Percentiles rank a stretch among this genome's conserved stretches.
phyloP scores from a whole-genome alignment of 1,139 yeast species.

The Saccharomyces hybrid region DNA sequence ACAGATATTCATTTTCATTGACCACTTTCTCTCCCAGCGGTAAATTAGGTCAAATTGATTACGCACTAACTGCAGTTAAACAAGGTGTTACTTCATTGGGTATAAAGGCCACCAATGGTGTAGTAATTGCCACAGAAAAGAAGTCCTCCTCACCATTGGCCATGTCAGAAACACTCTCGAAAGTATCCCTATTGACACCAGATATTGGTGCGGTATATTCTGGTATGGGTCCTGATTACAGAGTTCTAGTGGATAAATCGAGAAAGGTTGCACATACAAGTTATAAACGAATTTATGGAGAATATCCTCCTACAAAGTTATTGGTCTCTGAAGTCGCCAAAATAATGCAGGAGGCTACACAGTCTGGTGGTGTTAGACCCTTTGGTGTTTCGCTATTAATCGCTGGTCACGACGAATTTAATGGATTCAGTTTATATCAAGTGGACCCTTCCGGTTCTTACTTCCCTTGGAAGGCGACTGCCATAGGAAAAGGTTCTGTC shows the following conservation, averaged over 20 bases:
- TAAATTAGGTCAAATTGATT: slow-evolving; percentile 94
- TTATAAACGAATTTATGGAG: slow-evolving; percentile 89
- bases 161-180: slow-evolving; percentile 66
- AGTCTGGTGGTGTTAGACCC: slow-evolving; percentile 70
- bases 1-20: slow-evolving; percentile 92
- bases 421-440: slow-evolving; percentile 80
- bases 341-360: slow-evolving; percentile 97
- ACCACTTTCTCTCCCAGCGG: slow-evolving; percentile 98
- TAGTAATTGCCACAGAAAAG: slow-evolving; percentile 94
- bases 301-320: slow-evolving; percentile 93
- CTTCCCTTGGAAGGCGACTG: slow-evolving; percentile 99
- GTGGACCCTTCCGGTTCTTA: slow-evolving; percentile 98
- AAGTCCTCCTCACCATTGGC: slow-evolving; percentile 76
- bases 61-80: slow-evolving; percentile 94
- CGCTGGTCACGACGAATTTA: slow-evolving; percentile 88
- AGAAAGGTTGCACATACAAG: slow-evolving; percentile 89
- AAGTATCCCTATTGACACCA: slow-evolving; percentile 82
- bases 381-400: slow-evolving; percentile 78
- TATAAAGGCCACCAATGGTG: slow-evolving; percentile 92
- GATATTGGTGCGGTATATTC: slow-evolving; percentile 95
- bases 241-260: slow-evolving; percentile 89
- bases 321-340: slow-evolving; percentile 92
- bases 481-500: slow-evolving; percentile 90
- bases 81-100: slow-evolving; percentile 98
- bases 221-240: slow-evolving; percentile 98